These are phyloP conservation scores for Lepidium sativum DNA, from an alignment of 345 rosid species.

Conservation along the genomic window DNA sequence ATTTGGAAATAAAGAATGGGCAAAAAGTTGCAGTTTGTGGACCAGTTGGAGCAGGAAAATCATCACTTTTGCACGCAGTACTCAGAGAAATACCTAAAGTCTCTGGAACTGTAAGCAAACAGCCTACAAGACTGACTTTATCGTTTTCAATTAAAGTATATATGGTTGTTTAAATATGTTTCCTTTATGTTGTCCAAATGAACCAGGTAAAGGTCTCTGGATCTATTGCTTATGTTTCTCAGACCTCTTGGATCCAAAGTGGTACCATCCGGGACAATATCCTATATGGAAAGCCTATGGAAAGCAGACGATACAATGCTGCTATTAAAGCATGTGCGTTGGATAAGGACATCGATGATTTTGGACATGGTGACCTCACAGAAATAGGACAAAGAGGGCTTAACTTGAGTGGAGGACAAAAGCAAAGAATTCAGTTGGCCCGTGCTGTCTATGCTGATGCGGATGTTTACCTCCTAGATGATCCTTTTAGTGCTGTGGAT, in stretches of 20 bases:
- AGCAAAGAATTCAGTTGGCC: conserved; percentile 75
- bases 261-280: conserved; percentile 71
- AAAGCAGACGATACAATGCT: conserved; percentile 39
- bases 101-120: conserved; percentile 54
- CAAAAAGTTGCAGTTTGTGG: conserved; percentile 77
- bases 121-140: not conserved
- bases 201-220: conserved; percentile 48
- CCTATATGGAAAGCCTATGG: conserved; percentile 58
- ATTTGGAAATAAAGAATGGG: conserved; percentile 37
- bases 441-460: conserved; percentile 72
- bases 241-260: conserved; percentile 79
- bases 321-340: conserved; percentile 57
- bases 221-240: conserved; percentile 66
- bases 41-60: conserved; percentile 73
- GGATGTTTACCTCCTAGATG: conserved; percentile 72
- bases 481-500: conserved; percentile 81
- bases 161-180: not conserved
- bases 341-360: conserved; percentile 56
- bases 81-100: conserved; percentile 63
- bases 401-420: conserved; percentile 93
- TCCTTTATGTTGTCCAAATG: not conserved
- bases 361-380: conserved; percentile 67
- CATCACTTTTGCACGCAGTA: conserved; percentile 56
- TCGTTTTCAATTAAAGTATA: not conserved
- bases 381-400: conserved; percentile 83